Evolutionary conservation across 2,329 filamentous ascomycete genomes (phyloP).

Genomic region (Sarocladium oryzae): DNA sequence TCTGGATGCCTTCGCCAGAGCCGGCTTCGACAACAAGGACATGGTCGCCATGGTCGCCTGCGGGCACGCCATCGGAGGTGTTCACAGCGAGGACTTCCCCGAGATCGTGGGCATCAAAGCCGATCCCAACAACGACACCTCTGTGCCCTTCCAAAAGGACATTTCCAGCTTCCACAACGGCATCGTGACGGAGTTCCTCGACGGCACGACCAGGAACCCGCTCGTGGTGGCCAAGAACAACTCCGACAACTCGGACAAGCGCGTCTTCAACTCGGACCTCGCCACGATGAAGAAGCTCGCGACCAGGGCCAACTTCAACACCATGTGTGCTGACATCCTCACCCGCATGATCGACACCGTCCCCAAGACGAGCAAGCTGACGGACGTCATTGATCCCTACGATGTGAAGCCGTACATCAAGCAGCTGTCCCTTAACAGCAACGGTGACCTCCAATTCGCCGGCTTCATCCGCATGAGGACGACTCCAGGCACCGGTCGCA

Average conservation of each 20-base stretch:
- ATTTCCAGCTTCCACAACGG: constrained; percentile 30
- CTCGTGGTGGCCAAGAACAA: constrained; percentile 31
- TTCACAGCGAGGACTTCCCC: constrained; percentile 36
- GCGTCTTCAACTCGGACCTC: constrained; percentile 34
- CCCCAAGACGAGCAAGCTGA: constrained; percentile 20
- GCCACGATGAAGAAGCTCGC: constrained; percentile 33
- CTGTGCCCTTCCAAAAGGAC: constrained; percentile 28
- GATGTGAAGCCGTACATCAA: constrained; percentile 24
- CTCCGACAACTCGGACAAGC: constrained; percentile 32
- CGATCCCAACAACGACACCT: constrained; percentile 25
- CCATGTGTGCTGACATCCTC: constrained; percentile 22
- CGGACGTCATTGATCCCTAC: constrained; percentile 21
- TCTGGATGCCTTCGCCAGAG: constrained; percentile 19
- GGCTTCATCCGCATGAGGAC: constrained; percentile 22
- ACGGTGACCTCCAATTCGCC: constrained; percentile 18
- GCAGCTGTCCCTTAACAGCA: constrained; percentile 17
- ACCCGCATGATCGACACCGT: constrained; percentile 27
- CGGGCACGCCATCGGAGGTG: constrained; percentile 30
- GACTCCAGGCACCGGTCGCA: constrained; percentile 15
- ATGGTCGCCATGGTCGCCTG: constrained; percentile 29
- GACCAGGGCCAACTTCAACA: constrained; percentile 28
- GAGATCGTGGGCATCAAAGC: constrained; percentile 20
- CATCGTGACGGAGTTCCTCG: constrained; percentile 35
- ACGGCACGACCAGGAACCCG: constrained; percentile 32
- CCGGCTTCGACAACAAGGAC: constrained; percentile 23